Evolutionary conservation across 371 early-diverging fungal species (phyloP), one percentile per base, ranked within the genome.

Genomic region (Capillidium heterosporum): DNA sequence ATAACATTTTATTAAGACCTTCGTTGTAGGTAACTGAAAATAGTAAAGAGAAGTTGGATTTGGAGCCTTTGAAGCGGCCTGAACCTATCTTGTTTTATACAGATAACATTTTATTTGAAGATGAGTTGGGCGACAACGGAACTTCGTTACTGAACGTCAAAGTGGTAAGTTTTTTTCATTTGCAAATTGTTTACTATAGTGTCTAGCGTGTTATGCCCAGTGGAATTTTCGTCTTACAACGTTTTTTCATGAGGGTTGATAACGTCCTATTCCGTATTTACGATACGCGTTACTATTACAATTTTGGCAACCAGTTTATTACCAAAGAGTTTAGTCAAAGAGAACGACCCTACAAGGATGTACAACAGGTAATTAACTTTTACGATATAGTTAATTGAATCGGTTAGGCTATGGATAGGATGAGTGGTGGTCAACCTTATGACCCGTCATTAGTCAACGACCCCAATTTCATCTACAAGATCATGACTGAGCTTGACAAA

Each of bases 81-180:
- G 95, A 96, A 39, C 87, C 85, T 0, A 92, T 96, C 44, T 64
- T 89, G 39, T 93, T 89, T 63, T 93, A 84, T 60, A 89, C 90
- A 62, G 88, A 93, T 53, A 76, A 83, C 44, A 77, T 90, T 1
- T 71, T 96, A 48, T 96, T 78, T 63, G 97, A 96, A 63, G 97
- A 96, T 65, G 97, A 96, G 66, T 70, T 96, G 42, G 92, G 86
- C 10, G 97, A 96, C 62, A 92, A 93, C 64, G 97, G 97, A 15
- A 77, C 82, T 1, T 83, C 90, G 8, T 69, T 85, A 55, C 66
- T 89, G 28, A 77, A 76, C 1, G 77, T 83, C 24, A 84, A 87
- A 61, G 69, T 95, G 62, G 90, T 90, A 74, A 67, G 70, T 60
- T 17, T 24, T 32, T 40, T 21, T n/a, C 19, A 26, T 0, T 46